phyloP scores from a whole-genome alignment of 164 flowering plant species.

The Akebia trifoliata region DNA sequence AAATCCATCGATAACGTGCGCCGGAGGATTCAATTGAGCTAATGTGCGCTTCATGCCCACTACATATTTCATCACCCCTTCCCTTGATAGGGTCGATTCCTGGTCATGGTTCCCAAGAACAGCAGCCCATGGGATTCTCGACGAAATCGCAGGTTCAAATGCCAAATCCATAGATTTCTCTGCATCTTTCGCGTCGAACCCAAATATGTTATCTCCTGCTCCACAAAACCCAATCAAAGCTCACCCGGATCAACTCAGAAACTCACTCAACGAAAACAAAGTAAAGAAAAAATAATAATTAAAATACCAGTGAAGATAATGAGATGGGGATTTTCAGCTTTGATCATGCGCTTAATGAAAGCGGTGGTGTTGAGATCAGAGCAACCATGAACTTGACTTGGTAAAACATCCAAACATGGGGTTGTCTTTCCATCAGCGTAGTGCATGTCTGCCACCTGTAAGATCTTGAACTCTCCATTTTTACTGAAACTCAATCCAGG shows the following conservation, averaged over 20 bases:
- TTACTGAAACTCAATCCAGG: conserved; percentile 13
- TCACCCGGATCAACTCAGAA: not conserved
- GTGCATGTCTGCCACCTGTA: conserved; percentile 97
- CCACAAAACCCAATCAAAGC: no score
- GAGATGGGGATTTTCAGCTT: conserved; percentile 75
- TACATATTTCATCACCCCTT: conserved; percentile 79
- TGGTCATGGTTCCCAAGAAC: conserved; percentile 96
- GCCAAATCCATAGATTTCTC: conserved; percentile 67
- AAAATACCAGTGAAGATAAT: conserved; percentile 82
- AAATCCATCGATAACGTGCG: conserved; percentile 63
- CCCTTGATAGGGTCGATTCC: conserved; percentile 67
- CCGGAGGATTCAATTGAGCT: conserved; percentile 30
- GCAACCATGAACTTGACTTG: conserved; percentile 46
- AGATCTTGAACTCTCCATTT: conserved; percentile 70
- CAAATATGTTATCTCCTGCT: conserved; percentile 82
- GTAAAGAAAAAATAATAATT: not conserved
- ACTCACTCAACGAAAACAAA: not conserved
- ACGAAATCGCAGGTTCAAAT: conserved; percentile 61
- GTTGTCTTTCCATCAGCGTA: conserved; percentile 65
- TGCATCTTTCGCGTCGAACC: conserved; percentile 55
- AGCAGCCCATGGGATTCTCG: conserved; percentile 89
- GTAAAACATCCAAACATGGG: conserved; percentile 57
- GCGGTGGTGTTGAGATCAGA: conserved; percentile 94
- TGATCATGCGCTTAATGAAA: conserved; percentile 61
- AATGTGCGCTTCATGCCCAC: conserved; percentile 56